Conservation (phyloP, 148 eudicot genomes). For the Fagopyrum esculentum region DNA sequence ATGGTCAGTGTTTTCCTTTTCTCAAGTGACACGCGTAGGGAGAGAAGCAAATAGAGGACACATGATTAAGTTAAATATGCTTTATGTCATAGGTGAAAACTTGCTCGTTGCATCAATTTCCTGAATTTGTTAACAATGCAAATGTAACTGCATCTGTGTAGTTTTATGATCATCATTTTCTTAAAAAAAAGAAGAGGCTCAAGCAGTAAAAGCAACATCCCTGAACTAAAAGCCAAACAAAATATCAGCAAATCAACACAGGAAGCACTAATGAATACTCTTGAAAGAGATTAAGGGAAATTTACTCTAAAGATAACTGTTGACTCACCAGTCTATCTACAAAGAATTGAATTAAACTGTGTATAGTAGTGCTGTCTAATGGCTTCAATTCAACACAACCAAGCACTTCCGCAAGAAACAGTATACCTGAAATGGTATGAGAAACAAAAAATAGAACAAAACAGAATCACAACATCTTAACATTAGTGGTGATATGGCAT, state of each 20-base stretch:
- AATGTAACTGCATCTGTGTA: not conserved
- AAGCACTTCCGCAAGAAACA: conserved; percentile 76
- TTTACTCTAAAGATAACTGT: conserved; percentile 3
- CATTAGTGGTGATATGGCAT: not conserved
- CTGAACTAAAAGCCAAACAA: not conserved
- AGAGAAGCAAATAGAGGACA: not conserved
- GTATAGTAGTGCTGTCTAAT: conserved; percentile 39
- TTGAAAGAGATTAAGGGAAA: not conserved
- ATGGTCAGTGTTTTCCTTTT: not conserved
- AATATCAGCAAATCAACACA: not conserved
- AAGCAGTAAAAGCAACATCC: not conserved
- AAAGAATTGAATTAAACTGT: conserved; percentile 68
- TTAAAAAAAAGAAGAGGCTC: not conserved
- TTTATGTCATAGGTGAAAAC: not conserved
- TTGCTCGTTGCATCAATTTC: not conserved
- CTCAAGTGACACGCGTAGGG: not conserved
- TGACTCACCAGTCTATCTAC: conserved; percentile 79
- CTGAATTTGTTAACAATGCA: not conserved
- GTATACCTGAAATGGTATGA: conserved; percentile 46
- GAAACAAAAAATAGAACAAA: not conserved
- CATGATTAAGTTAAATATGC: not conserved
- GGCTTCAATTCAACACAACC: conserved; percentile 51
- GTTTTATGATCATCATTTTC: not conserved
- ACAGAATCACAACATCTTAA: not conserved
- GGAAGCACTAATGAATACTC: not conserved